A percentile compares a stretch with the other conserved stretches of the same genome.
phyloP scores from a whole-genome alignment of 163 green algal species.

The Prototheca wickerhamii region DNA sequence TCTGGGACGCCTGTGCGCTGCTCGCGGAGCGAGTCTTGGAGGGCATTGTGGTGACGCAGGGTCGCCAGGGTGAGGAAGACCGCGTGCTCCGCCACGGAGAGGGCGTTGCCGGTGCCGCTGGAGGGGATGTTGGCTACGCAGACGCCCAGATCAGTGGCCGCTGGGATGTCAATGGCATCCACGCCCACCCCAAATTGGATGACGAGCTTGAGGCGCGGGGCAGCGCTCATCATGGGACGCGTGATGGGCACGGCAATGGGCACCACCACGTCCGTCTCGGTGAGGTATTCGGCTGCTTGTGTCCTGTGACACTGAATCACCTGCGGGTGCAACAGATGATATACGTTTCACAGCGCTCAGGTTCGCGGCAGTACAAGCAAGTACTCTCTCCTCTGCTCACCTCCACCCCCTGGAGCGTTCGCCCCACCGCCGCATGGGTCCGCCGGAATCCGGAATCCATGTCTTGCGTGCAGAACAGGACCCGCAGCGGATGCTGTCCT shows the following conservation, averaged over 20 bases:
- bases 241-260: conserved; percentile 27
- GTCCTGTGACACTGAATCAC: conserved; percentile 18
- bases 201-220: conserved; percentile 40
- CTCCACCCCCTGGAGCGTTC: conserved; percentile 8
- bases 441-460: conserved; percentile 35
- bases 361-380: neutral
- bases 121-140: conserved; percentile 56
- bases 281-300: conserved; percentile 6
- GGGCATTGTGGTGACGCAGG: conserved; percentile 33
- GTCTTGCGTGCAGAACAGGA: conserved; percentile 44
- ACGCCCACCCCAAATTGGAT: conserved; percentile 67
- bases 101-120: conserved; percentile 48
- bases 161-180: conserved; percentile 44
- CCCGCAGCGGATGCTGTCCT: conserved; percentile 7
- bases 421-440: conserved; percentile 28
- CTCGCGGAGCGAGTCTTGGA: conserved; percentile 15
- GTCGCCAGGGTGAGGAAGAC: conserved; percentile 52
- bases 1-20: conserved; percentile 34
- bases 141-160: conserved; percentile 39
- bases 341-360: neutral
- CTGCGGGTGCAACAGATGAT: conserved; percentile 13
- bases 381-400: conserved; percentile 11
- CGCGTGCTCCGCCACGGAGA: conserved; percentile 55
- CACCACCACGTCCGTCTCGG: conserved; percentile 32
- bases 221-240: conserved; percentile 23